Base-by-base conservation (phyloP, 371 early-diverging fungal species). In the Amoeboaphelidium protococcarum region DNA sequence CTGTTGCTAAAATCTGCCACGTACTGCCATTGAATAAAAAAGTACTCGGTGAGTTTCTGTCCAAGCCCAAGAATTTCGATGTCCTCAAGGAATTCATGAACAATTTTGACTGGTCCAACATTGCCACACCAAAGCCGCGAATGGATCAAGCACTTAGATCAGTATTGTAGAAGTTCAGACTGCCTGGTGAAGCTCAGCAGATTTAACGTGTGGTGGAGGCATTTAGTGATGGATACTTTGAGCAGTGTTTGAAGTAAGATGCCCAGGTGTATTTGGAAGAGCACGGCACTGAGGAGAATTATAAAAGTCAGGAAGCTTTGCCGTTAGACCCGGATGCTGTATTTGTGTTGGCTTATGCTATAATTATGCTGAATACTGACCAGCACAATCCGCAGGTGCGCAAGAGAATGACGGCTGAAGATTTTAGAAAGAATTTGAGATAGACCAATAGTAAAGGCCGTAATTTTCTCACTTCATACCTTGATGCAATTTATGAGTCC, bases 351-450 rank as follows among this genome's bases (percentile, higher is more conserved):
- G 67, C 87, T 1, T 92, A 78, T 52, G 80, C 88, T 0, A 68
- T 91, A 37, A 77, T 91, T 52, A 74, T 89, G 75, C 60, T 94
- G 46, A 91, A 94, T 57, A 90, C 90, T 2, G 91, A 91, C 68
- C 75, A 82, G 54, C 86, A 92, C 54, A 90, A 80, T 62, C 80
- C 73, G 41, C 81, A 79, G 62, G 69, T 82, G 24, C 65, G 76
- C 48, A 73, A 64, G 13, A 82, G 86, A 49, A 89, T 89, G 78
- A 65, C 75, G 6, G 56, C 80, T n/a, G 76, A 80, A 13, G 80
- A 83, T 50, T 92, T 85, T 58, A 67, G 69, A 45, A 70, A 74
- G 48, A 87, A 84, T 53, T 54, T 82, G 25, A 65, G 78, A 21
- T 78, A 78, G 16, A 74, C 76, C 45, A 85, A 87, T 58, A 71